phyloP scores from a whole-genome alignment of 768 basidiomycete species.

The Pisolithus marmoratus region DNA sequence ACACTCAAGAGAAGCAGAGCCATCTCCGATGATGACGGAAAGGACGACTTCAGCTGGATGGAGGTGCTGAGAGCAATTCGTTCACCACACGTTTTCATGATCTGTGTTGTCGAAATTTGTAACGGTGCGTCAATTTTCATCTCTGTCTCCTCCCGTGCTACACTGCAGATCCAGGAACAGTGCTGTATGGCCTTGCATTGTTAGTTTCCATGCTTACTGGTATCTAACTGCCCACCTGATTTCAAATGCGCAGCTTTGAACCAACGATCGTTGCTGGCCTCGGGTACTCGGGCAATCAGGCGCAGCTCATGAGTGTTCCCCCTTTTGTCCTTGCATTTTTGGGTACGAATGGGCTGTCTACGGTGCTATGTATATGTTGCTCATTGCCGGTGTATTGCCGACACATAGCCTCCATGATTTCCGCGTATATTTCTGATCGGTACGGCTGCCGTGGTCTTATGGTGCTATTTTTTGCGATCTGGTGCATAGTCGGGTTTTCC shows the following conservation, averaged over 20 bases:
- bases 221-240: conserved; percentile 33
- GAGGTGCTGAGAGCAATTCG: conserved; percentile 34
- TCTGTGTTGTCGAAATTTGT: conserved; percentile 47
- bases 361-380: conserved; percentile 36
- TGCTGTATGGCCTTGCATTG: conserved; percentile 15
- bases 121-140: conserved; percentile 34
- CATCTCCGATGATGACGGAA: conserved; percentile 35
- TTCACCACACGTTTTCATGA: conserved; percentile 46
- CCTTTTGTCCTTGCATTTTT: no score
- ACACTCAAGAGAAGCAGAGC: conserved; percentile 19
- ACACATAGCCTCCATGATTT: conserved; percentile 12
- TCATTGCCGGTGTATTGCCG: conserved; percentile 11
- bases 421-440: no score
- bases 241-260: conserved; percentile 3
- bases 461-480: conserved; percentile 16
- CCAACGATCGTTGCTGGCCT: no score
- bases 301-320: no score
- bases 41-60: conserved; percentile 50
- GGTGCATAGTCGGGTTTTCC: conserved; percentile 45
- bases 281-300: no score
- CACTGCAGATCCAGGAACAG: conserved; percentile 9
- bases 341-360: no score
- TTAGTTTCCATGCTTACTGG: conserved; percentile 7
- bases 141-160: background rate
- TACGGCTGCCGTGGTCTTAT: no score